phyloP scores from a whole-genome alignment of 2,329 filamentous ascomycete genomes.

The Xylariaceae sp. region DNA sequence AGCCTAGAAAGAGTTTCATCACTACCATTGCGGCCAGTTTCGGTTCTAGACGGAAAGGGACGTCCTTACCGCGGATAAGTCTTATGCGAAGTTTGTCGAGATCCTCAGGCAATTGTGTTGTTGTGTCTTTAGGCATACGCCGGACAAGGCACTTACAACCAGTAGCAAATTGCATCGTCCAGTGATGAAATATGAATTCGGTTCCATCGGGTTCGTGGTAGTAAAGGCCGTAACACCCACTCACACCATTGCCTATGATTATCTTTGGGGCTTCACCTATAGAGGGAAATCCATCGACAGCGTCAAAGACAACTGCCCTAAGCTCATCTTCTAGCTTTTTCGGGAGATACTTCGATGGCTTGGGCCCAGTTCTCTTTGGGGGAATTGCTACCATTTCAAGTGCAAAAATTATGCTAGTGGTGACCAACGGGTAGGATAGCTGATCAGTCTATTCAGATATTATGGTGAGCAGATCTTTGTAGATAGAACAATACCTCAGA shows the following conservation, averaged over 20 bases:
- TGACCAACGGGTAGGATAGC: too few species aligned
- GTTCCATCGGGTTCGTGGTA: neutral
- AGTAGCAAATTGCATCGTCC: neutral
- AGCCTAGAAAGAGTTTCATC: slow-evolving; percentile 32
- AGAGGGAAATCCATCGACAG: neutral
- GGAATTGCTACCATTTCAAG: neutral
- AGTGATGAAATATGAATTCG: slow-evolving; percentile 16
- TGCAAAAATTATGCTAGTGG: neutral
- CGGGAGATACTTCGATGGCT: slow-evolving; percentile 2
- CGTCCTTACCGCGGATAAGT: neutral
- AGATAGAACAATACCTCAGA: too few species aligned
- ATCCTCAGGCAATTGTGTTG: neutral
- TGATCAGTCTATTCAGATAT: too few species aligned
- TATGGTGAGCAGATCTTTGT: too few species aligned
- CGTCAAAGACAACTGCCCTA: neutral
- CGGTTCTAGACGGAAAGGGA: slow-evolving; percentile 22
- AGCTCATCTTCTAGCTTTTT: slow-evolving; percentile 6
- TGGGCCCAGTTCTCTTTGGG: neutral
- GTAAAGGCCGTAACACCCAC: slow-evolving; percentile 8
- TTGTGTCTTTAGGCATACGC: neutral
- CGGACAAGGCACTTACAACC: slow-evolving; percentile 2
- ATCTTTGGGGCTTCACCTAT: neutral
- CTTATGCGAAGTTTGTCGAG: slow-evolving; percentile 8
- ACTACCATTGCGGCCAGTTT: slow-evolving; percentile 31
- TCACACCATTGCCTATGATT: slow-evolving; percentile 1